Base-by-base conservation (phyloP, 306 rosid species). In the Nissolia schottii region DNA sequence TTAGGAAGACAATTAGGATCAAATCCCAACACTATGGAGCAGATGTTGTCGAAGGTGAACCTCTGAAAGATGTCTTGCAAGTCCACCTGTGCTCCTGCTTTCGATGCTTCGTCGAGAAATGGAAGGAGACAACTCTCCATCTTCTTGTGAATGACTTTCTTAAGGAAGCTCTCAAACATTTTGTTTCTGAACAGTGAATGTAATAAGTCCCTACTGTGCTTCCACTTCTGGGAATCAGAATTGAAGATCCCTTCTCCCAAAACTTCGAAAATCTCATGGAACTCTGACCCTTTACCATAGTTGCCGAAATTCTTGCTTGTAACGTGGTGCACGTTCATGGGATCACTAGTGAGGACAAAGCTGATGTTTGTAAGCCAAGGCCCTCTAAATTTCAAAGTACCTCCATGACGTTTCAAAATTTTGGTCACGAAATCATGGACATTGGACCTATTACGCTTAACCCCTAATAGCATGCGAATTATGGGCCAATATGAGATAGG, bases 281-380 rank as follows among this genome's bases (percentile, higher is more conserved):
- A 32, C 20, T 60, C 38, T 1, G 1, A 2, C 19, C 77, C 70
- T 16, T 73, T 73, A 1, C 54, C 12, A 29, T 73, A 73, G 50
- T 73, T 73, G 18, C 8, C 27, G 37, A 73, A 60, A 2, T 60
- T 73, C 22, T 16, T 73, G 61, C 51, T 73, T 8, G 65, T 46
- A 16, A 60, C 60, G 70, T 60, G 77, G 7, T 73, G 77, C 5
- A 85, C 59, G 18, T 85, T 85, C 12, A 20, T 12, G 0, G 84
- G 86, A n/a, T 85, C 80, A 1, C 55, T 49, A 1, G 86, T 85
- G 6, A 54, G 2, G 0, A 85, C 2, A 63, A 29, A 25, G 69
- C 29, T 29, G 61, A 59, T 29, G 31, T 53, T 16, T 3, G 77
- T 19, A 5, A 72, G 77, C 79, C 70, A 76, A 2, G 73, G 72